A percentile compares a stretch with the other conserved stretches of the same genome.
Conservation (phyloP, 2,329 filamentous ascomycete species). For the Monosporascus ibericus region DNA sequence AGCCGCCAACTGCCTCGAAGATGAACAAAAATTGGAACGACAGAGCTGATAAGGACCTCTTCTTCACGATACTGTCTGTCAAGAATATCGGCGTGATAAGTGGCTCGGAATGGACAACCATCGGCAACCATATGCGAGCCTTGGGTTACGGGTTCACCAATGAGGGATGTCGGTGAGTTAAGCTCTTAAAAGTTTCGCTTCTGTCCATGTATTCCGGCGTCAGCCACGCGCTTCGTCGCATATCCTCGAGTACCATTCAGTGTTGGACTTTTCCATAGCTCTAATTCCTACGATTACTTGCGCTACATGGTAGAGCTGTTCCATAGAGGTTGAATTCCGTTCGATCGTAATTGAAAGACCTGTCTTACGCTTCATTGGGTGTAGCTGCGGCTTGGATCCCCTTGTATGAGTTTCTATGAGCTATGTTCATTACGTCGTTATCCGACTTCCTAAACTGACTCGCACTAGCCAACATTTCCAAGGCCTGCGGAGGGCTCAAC, state of each 20-base stretch:
- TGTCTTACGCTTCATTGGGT: not conserved
- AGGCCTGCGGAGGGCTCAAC: slow-evolving; percentile 48
- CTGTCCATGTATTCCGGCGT: slow-evolving; percentile 1
- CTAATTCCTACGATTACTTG: too few relatives aligned
- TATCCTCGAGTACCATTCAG: not conserved
- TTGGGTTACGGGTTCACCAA: slow-evolving; percentile 59
- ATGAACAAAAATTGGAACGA: slow-evolving; percentile 59
- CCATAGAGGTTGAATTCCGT: too few relatives aligned
- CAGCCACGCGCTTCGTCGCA: not conserved
- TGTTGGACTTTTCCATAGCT: not conserved
- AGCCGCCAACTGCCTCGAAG: slow-evolving; percentile 18
- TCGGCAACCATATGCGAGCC: slow-evolving; percentile 54
- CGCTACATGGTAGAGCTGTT: too few relatives aligned
- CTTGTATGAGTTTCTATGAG: not conserved
- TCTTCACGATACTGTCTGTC: slow-evolving; percentile 56
- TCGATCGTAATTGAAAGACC: too few relatives aligned
- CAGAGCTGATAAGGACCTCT: slow-evolving; percentile 55
- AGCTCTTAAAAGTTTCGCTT: not conserved
- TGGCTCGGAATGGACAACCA: slow-evolving; percentile 55
- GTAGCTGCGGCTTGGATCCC: not conserved
- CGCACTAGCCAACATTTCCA: slow-evolving; percentile 53
- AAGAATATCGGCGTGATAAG: slow-evolving; percentile 60
- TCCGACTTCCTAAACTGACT: slow-evolving; percentile 4
- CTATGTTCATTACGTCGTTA: not conserved
- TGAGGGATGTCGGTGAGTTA: slow-evolving; percentile 56